Conservation (phyloP, 2,329 filamentous ascomycete genomes). For the Penicillium sclerotigenum region DNA sequence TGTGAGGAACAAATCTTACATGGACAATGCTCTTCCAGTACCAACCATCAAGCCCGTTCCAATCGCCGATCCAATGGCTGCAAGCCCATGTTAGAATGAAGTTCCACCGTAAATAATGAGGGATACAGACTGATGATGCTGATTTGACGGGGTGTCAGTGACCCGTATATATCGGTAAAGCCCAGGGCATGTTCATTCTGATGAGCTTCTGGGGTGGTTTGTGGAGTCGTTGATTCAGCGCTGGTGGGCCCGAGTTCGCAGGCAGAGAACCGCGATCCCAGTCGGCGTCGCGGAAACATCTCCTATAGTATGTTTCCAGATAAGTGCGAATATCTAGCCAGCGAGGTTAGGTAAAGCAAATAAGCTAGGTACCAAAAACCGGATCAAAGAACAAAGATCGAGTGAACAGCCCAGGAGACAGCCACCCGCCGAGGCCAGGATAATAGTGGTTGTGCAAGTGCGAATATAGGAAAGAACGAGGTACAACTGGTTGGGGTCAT, state of each 20-base stretch:
- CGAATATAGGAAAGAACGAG: conserved; percentile 4
- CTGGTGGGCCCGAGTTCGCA: background rate
- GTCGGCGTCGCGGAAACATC: conserved; percentile 1
- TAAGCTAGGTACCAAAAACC: no score
- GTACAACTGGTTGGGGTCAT: conserved; percentile 5
- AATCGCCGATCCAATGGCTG: conserved; percentile 33
- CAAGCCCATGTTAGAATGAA: conserved; percentile 1
- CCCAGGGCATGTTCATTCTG: conserved; percentile 12
- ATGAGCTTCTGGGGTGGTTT: background rate
- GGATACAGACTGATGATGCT: conserved; percentile 25
- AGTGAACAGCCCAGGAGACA: no score
- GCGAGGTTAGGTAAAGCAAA: background rate
- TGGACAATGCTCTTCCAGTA: conserved; percentile 27
- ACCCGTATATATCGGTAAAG: conserved; percentile 22
- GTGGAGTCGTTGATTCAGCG: background rate
- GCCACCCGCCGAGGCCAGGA: no score
- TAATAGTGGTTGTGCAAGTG: background rate
- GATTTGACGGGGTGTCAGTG: conserved; percentile 19
- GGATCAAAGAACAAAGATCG: background rate
- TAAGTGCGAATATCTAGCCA: background rate
- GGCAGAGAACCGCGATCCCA: background rate
- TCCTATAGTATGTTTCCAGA: background rate
- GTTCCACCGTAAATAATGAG: background rate
- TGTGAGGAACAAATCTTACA: conserved; percentile 18
- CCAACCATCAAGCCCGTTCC: conserved; percentile 33